Evolutionary conservation across 176 grass and related monocot species (phyloP), one percentile per base, ranked within the genome.

Genomic region (Melocanna baccifera): DNA sequence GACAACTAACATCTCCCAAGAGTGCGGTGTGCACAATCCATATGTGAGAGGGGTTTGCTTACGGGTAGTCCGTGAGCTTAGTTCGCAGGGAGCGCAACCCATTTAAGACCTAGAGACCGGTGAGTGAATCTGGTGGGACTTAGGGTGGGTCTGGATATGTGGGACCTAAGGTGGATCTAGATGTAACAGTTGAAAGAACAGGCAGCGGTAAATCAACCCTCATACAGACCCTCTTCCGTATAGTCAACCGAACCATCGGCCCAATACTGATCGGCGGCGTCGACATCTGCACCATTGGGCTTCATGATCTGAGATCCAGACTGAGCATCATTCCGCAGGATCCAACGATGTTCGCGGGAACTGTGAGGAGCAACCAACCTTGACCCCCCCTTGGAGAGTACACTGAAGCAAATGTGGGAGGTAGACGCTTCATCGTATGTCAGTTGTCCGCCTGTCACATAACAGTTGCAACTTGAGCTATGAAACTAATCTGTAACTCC

Each of bases 261-360:
- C 80, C 87, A 32, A 93, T 93, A 89, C 71, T 95, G 26, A 86
- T 98, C 40, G 96, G 93, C 18, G 81, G 84, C 18, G 55, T 93
- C 0, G 89, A 98, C 87, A 93, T 98, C 64, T 91, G 87, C 80
- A 94, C 82, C 32, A 89, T 98, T 41, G 95, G 95, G 19, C 89
- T 98, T 67, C 95, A 98, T 81, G 92, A 98, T 87, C 87, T 98
- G 73, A 90, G 95, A 59, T 98, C 76, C 69, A 84, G 91, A 43
- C 85, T 98, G 32, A 91, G 95, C 63, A 98, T 94, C 45, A 98
- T 98, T 83, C 95, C 92, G 18, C 95, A 98, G 85, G 95, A 97
- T 32, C 92, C 95, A 32, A 93, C 92, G 4, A 92, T 97, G 81
- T 97, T 97, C 13, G 92, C 93, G 85, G 95, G 95, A 34, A 97